Evolutionary conservation across 257 asterid species (phyloP), one percentile per base, ranked within the genome.

Genomic region (Solanum pinnatisectum): DNA sequence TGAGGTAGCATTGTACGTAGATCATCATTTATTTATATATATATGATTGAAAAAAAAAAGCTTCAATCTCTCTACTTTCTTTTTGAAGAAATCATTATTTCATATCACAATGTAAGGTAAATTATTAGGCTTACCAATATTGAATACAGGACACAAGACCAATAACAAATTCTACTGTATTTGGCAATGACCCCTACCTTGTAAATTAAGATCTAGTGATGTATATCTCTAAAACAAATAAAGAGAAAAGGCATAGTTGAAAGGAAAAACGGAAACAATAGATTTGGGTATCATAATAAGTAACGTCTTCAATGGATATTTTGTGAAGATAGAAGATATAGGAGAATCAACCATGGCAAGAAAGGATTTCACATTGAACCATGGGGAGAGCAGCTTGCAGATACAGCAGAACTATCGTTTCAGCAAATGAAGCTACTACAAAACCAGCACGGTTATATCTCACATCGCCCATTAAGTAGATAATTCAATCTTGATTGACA

Each of bases 1-100:
- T 92, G 89, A 86, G 82, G 52, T 90, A 94, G 87, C 81, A 85
- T 49, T 73, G 71, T 59, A 59, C 67, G 67, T 82, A 70, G 84
- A 82, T 49, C 68, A 30, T 18, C 42, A 30, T 82, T 49, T 49
- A 49, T 30, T 30, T 49, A 30, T 18, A 77, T 23, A 33, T 13
- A 20, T 59, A 59, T 59, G 67, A 59, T 59, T 59, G 25, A 56
- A 52, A 52, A 20, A 8, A 20, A 7, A 12, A 59, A 59, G 12
- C 67, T 20, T 59, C 67, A 59, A 56, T 42, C 49, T 46, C 56
- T 46, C 56, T 60, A 60, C 13, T 60, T 60, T 8, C 30, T 60
- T 22, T 8, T 22, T 60, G 30, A 60, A 60, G 68, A 60, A 60
- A 60, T 60, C 68, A 60, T 60, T 30, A 60, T 59, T 59, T 59